phyloP scores from a whole-genome alignment of 2,329 filamentous ascomycete genomes.

The Colletotrichum caudatum region DNA sequence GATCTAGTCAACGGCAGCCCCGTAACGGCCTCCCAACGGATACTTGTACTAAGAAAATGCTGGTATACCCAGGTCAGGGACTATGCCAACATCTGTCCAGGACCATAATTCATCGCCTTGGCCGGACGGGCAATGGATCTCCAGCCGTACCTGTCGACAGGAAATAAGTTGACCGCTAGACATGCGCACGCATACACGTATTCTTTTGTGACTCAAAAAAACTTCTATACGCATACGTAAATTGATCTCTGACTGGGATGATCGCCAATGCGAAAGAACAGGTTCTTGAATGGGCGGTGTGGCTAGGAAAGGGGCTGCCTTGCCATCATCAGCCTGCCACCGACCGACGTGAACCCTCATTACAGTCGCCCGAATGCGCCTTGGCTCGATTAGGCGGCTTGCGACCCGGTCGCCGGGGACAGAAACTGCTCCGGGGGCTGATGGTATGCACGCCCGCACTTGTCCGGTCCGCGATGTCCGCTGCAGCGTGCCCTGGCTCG shows the following conservation, averaged over 20 bases:
- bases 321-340: neutral
- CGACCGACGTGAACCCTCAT: neutral
- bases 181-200: neutral
- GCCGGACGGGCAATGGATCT: neutral
- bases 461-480: neutral
- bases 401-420: neutral
- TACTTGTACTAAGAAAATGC: too few species aligned
- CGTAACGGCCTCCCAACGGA: neutral
- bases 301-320: too few species aligned
- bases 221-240: too few species aligned
- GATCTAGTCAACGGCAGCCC: neutral
- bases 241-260: too few species aligned
- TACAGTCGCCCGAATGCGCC: neutral
- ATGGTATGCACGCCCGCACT: neutral
- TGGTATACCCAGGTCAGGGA: neutral
- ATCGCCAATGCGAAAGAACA: accelerated
- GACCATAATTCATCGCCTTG: too few species aligned
- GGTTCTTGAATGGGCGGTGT: too few species aligned
- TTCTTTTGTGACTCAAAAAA: neutral
- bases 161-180: too few species aligned
- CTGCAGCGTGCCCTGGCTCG: neutral
- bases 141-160: neutral
- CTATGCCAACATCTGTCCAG: neutral
- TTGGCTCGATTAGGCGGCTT: neutral
- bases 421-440: neutral